A percentile compares a stretch with the other conserved stretches of the same genome.
Evolutionary conservation across 2,329 filamentous ascomycete species (phyloP).

Genomic region (Chaetomium olivaceum): DNA sequence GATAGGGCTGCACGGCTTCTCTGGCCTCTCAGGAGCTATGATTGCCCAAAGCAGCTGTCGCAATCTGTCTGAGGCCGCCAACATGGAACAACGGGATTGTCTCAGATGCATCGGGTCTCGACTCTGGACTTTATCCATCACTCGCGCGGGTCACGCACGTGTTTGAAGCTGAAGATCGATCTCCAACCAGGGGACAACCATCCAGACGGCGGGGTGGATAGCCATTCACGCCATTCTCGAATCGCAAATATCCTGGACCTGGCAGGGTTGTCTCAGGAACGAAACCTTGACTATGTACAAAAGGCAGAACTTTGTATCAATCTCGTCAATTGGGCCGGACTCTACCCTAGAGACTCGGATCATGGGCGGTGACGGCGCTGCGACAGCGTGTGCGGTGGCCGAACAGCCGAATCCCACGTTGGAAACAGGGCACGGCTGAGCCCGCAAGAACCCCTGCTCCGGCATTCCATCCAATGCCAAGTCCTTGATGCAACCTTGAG

Average conservation of each 20-base stretch:
- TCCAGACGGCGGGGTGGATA: neutral
- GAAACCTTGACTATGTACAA: neutral
- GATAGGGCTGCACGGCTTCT: neutral
- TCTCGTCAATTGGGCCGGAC: neutral
- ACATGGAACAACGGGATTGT: neutral
- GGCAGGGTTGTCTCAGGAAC: neutral
- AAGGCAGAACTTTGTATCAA: neutral
- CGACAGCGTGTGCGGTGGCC: neutral
- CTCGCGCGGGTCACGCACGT: neutral
- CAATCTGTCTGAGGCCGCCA: constrained; percentile 4
- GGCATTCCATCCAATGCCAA: constrained; percentile 17
- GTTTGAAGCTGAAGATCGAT: neutral
- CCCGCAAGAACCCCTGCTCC: constrained; percentile 2
- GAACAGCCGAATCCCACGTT: constrained; percentile 12
- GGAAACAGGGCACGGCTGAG: constrained; percentile 16
- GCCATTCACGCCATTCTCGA: neutral
- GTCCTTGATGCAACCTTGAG: constrained; percentile 7
- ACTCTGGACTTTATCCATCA: neutral
- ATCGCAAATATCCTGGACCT: neutral
- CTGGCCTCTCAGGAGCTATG: neutral
- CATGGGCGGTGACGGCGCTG: neutral
- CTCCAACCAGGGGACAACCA: neutral
- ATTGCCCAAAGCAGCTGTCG: neutral
- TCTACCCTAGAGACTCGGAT: neutral
- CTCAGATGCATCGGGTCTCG: neutral